Conservation (phyloP, 495 filamentous ascomycete species). For the Penicillium ochrochloron region DNA sequence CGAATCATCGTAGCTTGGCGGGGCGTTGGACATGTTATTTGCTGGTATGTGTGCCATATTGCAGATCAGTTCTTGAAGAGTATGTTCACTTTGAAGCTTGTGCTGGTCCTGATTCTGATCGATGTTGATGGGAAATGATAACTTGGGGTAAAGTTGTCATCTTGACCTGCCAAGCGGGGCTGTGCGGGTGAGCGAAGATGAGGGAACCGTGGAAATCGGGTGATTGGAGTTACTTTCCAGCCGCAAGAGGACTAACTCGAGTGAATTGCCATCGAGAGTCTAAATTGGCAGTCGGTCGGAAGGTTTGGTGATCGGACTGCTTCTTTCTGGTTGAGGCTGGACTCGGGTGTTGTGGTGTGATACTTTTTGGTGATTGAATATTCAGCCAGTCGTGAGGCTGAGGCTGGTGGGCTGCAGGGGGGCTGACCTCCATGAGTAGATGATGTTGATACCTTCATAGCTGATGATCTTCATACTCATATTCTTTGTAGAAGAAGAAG, state of each 20-base stretch:
- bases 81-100: not conserved
- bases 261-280: not conserved
- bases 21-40: conserved; percentile 25
- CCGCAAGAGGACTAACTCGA: not conserved
- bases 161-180: conserved; percentile 33
- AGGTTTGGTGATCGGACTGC: not conserved
- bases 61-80: not conserved
- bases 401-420: not conserved
- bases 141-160: conserved; percentile 17
- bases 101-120: not conserved
- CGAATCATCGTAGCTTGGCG: conserved; percentile 41
- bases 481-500: not conserved
- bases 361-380: not conserved
- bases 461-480: not conserved
- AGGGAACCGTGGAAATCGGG: not conserved
- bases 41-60: not conserved
- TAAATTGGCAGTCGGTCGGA: not conserved
- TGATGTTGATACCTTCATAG: not conserved
- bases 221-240: not conserved
- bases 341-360: not conserved
- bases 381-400: not conserved
- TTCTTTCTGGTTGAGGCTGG: no score
- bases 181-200: conserved; percentile 17
- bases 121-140: conserved; percentile 1
- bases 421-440: not conserved